Evolutionary conservation across 208 protist genomes (phyloP).

Genomic region (Trypanosoma boissoni): DNA sequence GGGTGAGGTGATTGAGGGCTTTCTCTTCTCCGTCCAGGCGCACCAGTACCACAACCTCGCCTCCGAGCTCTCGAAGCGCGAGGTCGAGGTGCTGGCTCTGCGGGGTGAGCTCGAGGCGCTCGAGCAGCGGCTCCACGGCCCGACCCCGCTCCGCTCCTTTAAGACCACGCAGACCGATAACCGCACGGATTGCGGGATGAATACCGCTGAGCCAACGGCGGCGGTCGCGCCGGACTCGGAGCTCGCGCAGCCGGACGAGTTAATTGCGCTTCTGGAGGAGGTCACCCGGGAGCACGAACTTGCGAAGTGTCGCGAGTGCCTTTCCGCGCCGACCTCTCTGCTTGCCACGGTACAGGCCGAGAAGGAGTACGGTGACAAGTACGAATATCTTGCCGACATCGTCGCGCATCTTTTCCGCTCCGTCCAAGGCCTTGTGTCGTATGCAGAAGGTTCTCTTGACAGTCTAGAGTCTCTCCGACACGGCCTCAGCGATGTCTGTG

Average conservation of each 20-base stretch:
- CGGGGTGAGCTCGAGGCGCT: slow-evolving; percentile 34
- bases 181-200: background rate
- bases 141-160: background rate
- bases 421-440: slow-evolving; percentile 47
- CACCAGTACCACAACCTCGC: slow-evolving; percentile 79
- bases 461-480: slow-evolving; percentile 58
- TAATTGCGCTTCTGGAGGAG: slow-evolving; percentile 62
- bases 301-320: slow-evolving; percentile 51
- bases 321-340: slow-evolving; percentile 43
- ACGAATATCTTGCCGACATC: slow-evolving; percentile 44
- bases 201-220: background rate
- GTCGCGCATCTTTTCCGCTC: slow-evolving; percentile 49
- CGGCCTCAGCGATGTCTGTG: slow-evolving; percentile 27
- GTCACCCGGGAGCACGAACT: slow-evolving; percentile 72
- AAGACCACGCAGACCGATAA: slow-evolving; percentile 21
- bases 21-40: slow-evolving; percentile 67
- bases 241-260: slow-evolving; percentile 47
- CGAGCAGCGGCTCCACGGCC: slow-evolving; percentile 23
- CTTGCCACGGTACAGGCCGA: slow-evolving; percentile 30
- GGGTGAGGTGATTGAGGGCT: slow-evolving; percentile 75
- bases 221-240: slow-evolving; percentile 9
- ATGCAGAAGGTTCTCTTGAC: slow-evolving; percentile 68
- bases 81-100: slow-evolving; percentile 38
- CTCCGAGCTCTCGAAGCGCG: slow-evolving; percentile 52
- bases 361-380: slow-evolving; percentile 24